These are phyloP conservation scores for Auxenochlorella pyrenoidosa DNA, from an alignment of 139 green algal species.

Conservation along the genomic window DNA sequence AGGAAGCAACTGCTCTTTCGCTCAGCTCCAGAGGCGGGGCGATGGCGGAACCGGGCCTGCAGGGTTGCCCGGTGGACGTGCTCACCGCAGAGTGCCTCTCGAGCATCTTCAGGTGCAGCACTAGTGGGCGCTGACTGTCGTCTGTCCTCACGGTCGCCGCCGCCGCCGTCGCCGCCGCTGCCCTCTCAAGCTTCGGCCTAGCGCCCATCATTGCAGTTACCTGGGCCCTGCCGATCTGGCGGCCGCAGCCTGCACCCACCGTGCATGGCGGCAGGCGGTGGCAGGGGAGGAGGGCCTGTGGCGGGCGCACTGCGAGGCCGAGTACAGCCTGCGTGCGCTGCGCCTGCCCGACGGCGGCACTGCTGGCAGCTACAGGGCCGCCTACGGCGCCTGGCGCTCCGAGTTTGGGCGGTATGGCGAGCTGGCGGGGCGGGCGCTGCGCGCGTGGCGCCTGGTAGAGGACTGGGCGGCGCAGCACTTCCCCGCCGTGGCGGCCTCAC, in stretches of 20 bases:
- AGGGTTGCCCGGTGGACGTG: neutral
- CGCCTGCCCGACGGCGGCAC: neutral
- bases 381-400: constrained; percentile 26
- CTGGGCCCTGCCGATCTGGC: constrained; percentile 6
- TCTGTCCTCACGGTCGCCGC: neutral
- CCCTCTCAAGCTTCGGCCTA: neutral
- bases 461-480: constrained; percentile 22
- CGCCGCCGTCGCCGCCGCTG: neutral
- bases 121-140: neutral
- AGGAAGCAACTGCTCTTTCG: too few relatives aligned
- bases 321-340: neutral
- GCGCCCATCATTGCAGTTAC: neutral
- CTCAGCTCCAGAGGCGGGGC: too few relatives aligned
- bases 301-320: neutral
- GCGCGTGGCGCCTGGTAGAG: constrained; percentile 33
- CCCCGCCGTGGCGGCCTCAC: neutral
- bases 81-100: neutral
- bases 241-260: constrained; percentile 17
- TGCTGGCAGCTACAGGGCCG: neutral
- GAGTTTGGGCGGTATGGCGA: constrained; percentile 24
- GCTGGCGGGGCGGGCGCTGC: constrained; percentile 11
- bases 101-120: neutral
- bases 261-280: neutral
- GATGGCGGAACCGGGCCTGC: neutral
- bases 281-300: constrained; percentile 32